Evolutionary conservation across 768 basidiomycete species (phyloP), one percentile per base, ranked within the genome.

Genomic region (Coprinellus micaceus): DNA sequence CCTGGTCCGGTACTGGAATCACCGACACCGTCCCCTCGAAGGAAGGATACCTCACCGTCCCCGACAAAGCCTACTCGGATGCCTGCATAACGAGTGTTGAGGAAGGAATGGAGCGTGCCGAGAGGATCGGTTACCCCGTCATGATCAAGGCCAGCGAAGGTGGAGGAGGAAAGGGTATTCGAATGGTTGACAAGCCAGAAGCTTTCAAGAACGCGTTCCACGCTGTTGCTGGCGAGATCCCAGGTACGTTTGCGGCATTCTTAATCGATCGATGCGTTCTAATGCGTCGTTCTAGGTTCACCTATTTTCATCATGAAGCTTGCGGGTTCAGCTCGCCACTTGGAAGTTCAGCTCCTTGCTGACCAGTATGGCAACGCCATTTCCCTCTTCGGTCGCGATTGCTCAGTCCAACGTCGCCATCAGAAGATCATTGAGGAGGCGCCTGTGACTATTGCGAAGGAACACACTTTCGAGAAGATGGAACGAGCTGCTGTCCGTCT

Each of bases 71-170:
- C 3, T 99, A 98, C 71, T 73, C 78, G 57, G 79, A 84, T 58
- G 97, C 97, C 12, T 99, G 97, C 66, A 88, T 98, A 6, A 87
- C 82, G 46, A 82, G 74, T 40, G 92, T 94, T 43, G 93, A 94
- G 69, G 87, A 97, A 60, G 97, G 97, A 21, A 68, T 98, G 56
- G 72, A 76, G 59, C 85, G 80, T 65, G 91, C 96, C 0, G 87
- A 93, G 68, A 74, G 84, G 67, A 97, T 99, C 50, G 95, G 96
- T 11, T 98, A 83, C 81, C 97, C 97, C 0, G 85, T 99, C 60
- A 99, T 99, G 97, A 98, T 99, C 77, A 99, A 99, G 78, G 97
- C 97, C 4, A 94, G 91, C 61, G 97, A 99, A 72, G 97, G 97
- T 61, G 97, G 97, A 63, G 97, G 97, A 71, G 97, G 97, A 57